Evolutionary conservation across 2,329 filamentous ascomycete species (phyloP), one percentile per base, ranked within the genome.

Genomic region (Alternaria alternata): DNA sequence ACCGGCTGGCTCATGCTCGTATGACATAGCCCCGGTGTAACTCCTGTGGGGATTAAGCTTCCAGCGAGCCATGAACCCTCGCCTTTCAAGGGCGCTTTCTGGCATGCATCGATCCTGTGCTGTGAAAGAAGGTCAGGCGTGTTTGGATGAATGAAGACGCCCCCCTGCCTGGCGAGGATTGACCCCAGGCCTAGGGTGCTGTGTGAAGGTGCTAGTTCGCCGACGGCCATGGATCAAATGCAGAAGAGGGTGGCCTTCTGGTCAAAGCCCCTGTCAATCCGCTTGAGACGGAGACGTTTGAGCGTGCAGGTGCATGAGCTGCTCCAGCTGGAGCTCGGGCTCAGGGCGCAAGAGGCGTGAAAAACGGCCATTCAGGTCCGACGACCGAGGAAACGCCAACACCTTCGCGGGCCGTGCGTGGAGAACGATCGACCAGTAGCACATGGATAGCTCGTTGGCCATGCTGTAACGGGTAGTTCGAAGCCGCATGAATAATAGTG

Each of bases 21-120:
- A 75, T 78, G 74, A 75, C 74, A 78, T 77, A 73, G 76, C 74
- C 75, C 73, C 73, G 63, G 73, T 75, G 73, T 74, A 74, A 77
- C 75, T 76, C 69, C 70, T 70, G 70, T 75, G 71, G 70, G 67
- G 67, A 73, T 69, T 64, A 68, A 72, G 68, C 69, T 54, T 72
- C 66, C 68, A 64, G 68, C 69, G 67, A 72, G 66, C 64, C 69
- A 51, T 68, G 71, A 67, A 69, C 66, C 60, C 62, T 67, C 67
- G 59, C 59, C 11, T 67, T 66, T 60, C 61, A 66, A 62, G 53
- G 24, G 36, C 47, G 38, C 46, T 47, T 22, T 44, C 34, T 34
- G 22, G 41, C 41, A 14, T n/a, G 22, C 47, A 34, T 18, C 28
- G 16, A 28, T 22, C 16, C 54, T n/a, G 47, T 51, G 9, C 4